A percentile compares a stretch with the other conserved stretches of the same genome.
These are phyloP conservation scores for Singerocomus rubriflavus DNA, from an alignment of 1,284 basidiomycete species.

Conservation along the genomic window DNA sequence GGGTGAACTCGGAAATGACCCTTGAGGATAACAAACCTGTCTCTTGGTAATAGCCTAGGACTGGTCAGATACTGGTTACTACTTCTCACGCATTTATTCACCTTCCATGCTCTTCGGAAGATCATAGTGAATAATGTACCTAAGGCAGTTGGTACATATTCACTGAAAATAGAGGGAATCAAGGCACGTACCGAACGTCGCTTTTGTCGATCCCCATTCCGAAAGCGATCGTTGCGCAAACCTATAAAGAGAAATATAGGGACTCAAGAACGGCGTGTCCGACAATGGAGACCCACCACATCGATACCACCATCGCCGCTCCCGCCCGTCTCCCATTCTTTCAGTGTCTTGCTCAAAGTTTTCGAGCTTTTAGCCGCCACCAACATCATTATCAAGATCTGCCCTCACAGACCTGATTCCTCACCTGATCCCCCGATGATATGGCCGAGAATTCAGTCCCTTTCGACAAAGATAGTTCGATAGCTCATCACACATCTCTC, in stretches of 20 bases:
- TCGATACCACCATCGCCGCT: slow-evolving; percentile 52
- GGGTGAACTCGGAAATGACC: slow-evolving; percentile 2
- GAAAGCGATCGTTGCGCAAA: slow-evolving; percentile 74
- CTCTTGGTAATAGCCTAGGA: slow-evolving; percentile 82
- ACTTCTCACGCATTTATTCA: slow-evolving; percentile 25
- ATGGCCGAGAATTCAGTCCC: slow-evolving; percentile 70
- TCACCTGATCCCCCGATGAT: slow-evolving; percentile 65
- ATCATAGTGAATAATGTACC: slow-evolving; percentile 77
- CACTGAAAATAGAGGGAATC: background rate
- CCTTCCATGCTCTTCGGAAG: slow-evolving; percentile 84
- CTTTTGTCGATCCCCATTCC: slow-evolving; percentile 88
- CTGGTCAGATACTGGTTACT: background rate
- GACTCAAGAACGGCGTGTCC: background rate
- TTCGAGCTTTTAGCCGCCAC: slow-evolving; percentile 36
- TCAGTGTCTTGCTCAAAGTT: slow-evolving; percentile 57
- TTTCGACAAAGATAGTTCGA: slow-evolving; percentile 58
- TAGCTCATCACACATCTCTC: slow-evolving; percentile 66
- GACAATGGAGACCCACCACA: slow-evolving; percentile 43
- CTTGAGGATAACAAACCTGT: slow-evolving; percentile 51
- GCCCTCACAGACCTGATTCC: slow-evolving; percentile 11
- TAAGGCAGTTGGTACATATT: slow-evolving; percentile 24
- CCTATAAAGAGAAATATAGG: slow-evolving; percentile 36
- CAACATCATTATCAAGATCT: background rate
- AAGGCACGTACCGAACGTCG: slow-evolving; percentile 60
- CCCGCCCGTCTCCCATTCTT: slow-evolving; percentile 60